Base-by-base conservation (phyloP, 768 basidiomycete genomes). In the Galerina marginata region DNA sequence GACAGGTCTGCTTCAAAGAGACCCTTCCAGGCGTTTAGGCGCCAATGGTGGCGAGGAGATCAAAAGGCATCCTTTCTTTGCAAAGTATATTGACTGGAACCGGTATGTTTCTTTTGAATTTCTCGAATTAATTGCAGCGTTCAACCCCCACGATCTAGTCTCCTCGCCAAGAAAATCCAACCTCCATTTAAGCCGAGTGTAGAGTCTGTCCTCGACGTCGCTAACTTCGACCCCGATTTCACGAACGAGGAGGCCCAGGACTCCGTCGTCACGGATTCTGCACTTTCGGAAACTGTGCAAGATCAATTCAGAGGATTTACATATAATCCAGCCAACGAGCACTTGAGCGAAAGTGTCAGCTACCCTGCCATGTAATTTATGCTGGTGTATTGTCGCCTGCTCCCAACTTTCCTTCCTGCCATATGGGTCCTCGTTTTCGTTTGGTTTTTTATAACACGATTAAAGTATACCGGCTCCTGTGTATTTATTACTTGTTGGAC, bases 141-240 rank as follows among this genome's bases (percentile, higher is more conserved):
- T 26, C 38, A 23, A 49, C 14, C 26, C 9, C 37, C 6, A 47
- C 10, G 14, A 42, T 44, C 20, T 64, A 91, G 88, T 60, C 79
- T 99, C 25, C 79, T 96, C 46, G 88, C 89, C 29, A 98, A 96
- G 82, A 96, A 96, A 81, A 96, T 97, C 54, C 94, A 95, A 69
- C 95, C 96, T 1, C 92, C 94, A 6, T 99, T 98, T 82, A 99
- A 99, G 77, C 96, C 96, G 11, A 92, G 91, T 65, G 96, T 99
- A 89, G 95, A 96, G 80, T 91, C 90, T 56, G 95, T 95, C 1
- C 85, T 97, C 46, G 96, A 97, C 72, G 95, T 96, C 20, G 93
- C 90, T 59, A 95, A 98, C 81, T 99, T 99, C 77, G 97, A 99
- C 74, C 86, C 94, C 25, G 96, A 99, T 74, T 99, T 99, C 72